phyloP scores from a whole-genome alignment of 2,329 filamentous ascomycete species.

The Monascus ruber region DNA sequence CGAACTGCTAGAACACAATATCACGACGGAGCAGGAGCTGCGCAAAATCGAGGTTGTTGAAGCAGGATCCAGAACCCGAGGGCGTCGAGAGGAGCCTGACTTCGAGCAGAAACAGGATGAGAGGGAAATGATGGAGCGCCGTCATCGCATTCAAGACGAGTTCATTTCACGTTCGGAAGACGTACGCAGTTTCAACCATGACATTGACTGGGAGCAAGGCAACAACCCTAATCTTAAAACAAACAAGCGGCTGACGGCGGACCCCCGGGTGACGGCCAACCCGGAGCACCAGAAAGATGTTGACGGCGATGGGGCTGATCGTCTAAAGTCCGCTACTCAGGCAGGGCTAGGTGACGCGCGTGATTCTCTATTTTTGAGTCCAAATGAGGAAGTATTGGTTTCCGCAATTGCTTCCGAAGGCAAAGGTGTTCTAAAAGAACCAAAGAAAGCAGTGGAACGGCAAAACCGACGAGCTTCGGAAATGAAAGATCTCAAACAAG shows the following conservation, averaged over 20 bases:
- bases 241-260: constrained; percentile 44
- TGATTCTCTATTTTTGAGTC: constrained; percentile 57
- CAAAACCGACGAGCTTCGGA: constrained; percentile 10
- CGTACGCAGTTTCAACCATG: constrained; percentile 62
- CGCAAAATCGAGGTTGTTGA: constrained; percentile 49
- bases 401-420: constrained; percentile 53
- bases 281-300: constrained; percentile 61
- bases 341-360: constrained; percentile 52
- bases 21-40: constrained; percentile 53
- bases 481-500: constrained; percentile 9
- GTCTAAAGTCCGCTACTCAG: constrained; percentile 56
- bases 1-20: constrained; percentile 70
- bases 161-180: constrained; percentile 45
- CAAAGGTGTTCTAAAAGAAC: constrained; percentile 45
- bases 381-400: constrained; percentile 59
- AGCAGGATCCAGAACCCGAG: constrained; percentile 19
- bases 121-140: constrained; percentile 31
- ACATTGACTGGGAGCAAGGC: constrained; percentile 52
- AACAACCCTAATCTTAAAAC: constrained; percentile 47
- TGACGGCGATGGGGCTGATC: constrained; percentile 64
- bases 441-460: constrained; percentile 34
- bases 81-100: constrained; percentile 13
- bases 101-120: constrained; percentile 29
- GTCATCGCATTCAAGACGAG: constrained; percentile 42
- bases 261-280: constrained; percentile 50